phyloP scores from a whole-genome alignment of 768 basidiomycete species.

The Boletus rubroflammeus region DNA sequence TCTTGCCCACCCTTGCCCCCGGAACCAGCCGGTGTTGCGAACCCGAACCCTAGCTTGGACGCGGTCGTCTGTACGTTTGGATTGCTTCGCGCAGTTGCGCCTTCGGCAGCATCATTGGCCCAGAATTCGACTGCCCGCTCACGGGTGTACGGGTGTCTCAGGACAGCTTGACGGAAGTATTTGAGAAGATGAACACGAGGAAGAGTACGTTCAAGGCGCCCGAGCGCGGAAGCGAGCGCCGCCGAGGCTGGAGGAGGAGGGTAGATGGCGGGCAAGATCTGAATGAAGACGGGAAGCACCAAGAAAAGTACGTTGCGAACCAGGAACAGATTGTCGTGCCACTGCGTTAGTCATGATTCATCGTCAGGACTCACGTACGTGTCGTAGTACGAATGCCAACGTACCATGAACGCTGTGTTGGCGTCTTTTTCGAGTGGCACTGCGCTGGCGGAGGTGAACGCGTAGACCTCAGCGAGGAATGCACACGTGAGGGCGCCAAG shows the following conservation, averaged over 20 bases:
- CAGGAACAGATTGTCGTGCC: conserved; percentile 59
- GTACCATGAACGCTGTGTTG: conserved; percentile 38
- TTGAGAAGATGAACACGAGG: conserved; percentile 52
- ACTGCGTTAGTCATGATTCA: conserved; percentile 37
- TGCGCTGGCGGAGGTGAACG: conserved; percentile 43
- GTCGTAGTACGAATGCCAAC: conserved; percentile 7
- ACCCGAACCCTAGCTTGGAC: conserved; percentile 42
- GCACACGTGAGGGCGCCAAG: conserved; percentile 48
- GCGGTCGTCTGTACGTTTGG: conserved; percentile 46
- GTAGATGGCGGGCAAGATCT: conserved; percentile 37
- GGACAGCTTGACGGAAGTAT: conserved; percentile 52
- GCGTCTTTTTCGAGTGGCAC: conserved; percentile 45
- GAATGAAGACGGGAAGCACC: conserved; percentile 48
- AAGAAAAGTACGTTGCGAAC: conserved; percentile 59
- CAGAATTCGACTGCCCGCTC: conserved; percentile 52
- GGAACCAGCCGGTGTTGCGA: conserved; percentile 17
- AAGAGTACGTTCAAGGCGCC: conserved; percentile 36
- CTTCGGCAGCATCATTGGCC: conserved; percentile 51
- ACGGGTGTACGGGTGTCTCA: conserved; percentile 50
- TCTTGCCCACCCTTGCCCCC: conserved; percentile 13
- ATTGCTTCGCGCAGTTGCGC: conserved; percentile 46
- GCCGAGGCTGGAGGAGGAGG: conserved; percentile 31
- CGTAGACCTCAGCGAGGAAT: conserved; percentile 53
- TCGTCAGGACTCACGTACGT: neutral
- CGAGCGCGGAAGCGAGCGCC: conserved; percentile 19